phyloP scores from a whole-genome alignment of 345 rosid genomes.

The Murraya koenigii region DNA sequence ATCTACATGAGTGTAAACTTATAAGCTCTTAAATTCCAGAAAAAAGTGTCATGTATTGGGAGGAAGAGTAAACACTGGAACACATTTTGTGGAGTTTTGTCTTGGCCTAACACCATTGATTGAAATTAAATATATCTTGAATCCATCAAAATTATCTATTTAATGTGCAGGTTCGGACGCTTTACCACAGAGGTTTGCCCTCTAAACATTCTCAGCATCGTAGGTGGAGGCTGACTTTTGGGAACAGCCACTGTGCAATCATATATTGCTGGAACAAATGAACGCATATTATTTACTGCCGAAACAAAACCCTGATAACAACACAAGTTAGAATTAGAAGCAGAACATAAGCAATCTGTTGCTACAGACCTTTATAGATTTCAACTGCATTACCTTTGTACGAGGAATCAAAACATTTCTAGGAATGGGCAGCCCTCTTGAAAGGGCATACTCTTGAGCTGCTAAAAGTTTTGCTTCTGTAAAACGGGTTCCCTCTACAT shows the following conservation, averaged over 20 bases:
- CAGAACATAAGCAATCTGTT: too few species aligned
- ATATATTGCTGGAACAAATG: slow-evolving; percentile 93
- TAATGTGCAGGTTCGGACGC: not conserved
- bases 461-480: slow-evolving; percentile 91
- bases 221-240: slow-evolving; percentile 72
- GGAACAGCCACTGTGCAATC: slow-evolving; percentile 81
- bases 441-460: slow-evolving; percentile 85
- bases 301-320: slow-evolving; percentile 88
- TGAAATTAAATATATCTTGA: not conserved
- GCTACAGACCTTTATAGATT: not conserved
- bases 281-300: slow-evolving; percentile 89
- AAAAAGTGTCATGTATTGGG: not conserved
- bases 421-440: slow-evolving; percentile 80
- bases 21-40: too few species aligned
- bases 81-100: slow-evolving; percentile 4
- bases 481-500: slow-evolving; percentile 97
- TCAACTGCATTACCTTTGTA: slow-evolving; percentile 56
- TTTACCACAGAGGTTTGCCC: slow-evolving; percentile 92
- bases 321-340: slow-evolving; percentile 1
- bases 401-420: slow-evolving; percentile 96
- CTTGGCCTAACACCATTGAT: not conserved
- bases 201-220: slow-evolving; percentile 73
- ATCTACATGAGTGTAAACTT: too few species aligned
- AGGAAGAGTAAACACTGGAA: not conserved
- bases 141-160: not conserved